These are phyloP conservation scores for Scutellaria barbata DNA, from an alignment of 257 asterid genomes.

Conservation along the genomic window DNA sequence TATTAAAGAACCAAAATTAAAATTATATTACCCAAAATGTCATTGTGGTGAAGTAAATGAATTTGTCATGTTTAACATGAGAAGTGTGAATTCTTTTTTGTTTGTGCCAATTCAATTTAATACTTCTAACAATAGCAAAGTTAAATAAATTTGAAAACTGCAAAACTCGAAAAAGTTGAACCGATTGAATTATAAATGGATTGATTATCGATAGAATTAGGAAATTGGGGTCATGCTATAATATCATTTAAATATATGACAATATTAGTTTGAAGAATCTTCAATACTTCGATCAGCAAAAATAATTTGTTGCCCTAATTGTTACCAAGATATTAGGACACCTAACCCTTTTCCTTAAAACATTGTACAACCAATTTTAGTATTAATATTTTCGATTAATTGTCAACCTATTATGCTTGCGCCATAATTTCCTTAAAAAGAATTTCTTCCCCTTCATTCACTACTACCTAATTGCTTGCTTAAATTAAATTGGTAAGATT, in stretches of 20 bases:
- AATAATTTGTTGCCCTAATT: slow-evolving; percentile 31
- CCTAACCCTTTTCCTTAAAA: slow-evolving; percentile 9
- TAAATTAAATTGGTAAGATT: background rate
- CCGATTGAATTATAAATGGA: background rate
- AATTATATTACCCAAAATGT: no score
- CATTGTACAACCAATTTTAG: background rate
- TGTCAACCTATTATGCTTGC: slow-evolving; percentile 3
- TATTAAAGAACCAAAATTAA: no score
- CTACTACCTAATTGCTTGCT: background rate
- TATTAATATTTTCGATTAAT: background rate
- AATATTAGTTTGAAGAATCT: background rate
- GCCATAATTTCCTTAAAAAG: background rate
- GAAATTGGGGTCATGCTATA: background rate
- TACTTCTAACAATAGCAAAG: no score
- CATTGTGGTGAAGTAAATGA: no score
- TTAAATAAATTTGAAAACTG: no score
- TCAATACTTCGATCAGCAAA: background rate
- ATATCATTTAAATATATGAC: background rate
- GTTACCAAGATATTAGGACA: slow-evolving; percentile 40
- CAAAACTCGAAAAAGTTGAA: background rate
- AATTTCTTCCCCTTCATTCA: background rate
- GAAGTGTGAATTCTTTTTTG: no score
- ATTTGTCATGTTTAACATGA: no score
- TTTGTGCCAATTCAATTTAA: no score
- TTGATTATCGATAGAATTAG: background rate